Evolutionary conservation across 495 filamentous ascomycete species (phyloP).

Genomic region (Articulospora tetracladia): DNA sequence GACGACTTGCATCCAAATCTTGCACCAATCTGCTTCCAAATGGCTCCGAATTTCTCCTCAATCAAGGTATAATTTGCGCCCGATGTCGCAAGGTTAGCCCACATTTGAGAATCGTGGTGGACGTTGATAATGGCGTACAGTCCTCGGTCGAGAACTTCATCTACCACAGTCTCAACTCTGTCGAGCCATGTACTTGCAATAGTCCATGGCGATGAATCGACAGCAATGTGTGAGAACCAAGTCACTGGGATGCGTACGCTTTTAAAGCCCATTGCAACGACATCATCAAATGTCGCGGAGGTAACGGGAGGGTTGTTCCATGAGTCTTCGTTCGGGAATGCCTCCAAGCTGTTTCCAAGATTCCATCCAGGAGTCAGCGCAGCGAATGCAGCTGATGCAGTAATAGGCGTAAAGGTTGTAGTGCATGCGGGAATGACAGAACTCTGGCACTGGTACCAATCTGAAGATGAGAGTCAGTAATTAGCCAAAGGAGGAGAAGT

Average conservation of each 20-base stretch:
- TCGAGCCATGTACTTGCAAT: constrained; percentile 53
- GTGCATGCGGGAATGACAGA: neutral
- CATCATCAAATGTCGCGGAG: constrained; percentile 43
- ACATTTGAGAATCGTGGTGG: constrained; percentile 58
- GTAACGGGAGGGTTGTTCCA: constrained; percentile 56
- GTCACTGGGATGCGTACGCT: constrained; percentile 59
- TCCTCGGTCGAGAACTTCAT: constrained; percentile 45
- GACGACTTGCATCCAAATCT: constrained; percentile 51
- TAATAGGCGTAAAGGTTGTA: constrained; percentile 49
- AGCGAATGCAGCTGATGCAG: constrained; percentile 64
- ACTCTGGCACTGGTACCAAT: neutral
- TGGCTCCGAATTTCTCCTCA: constrained; percentile 51
- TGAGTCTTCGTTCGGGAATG: constrained; percentile 49
- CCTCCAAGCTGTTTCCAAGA: constrained; percentile 61
- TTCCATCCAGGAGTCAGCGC: constrained; percentile 64
- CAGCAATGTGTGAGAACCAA: constrained; percentile 53
- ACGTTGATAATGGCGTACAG: constrained; percentile 55
- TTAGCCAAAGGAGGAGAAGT: neutral
- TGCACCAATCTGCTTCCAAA: constrained; percentile 58
- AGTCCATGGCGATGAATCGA: constrained; percentile 46
- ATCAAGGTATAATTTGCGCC: constrained; percentile 45
- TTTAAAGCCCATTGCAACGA: constrained; percentile 53
- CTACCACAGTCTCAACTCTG: constrained; percentile 54
- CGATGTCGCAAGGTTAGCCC: constrained; percentile 48
- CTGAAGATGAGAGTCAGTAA: neutral